Base-by-base conservation (phyloP, 2,329 filamentous ascomycete genomes). In the Neopestalotiopsis sp. region DNA sequence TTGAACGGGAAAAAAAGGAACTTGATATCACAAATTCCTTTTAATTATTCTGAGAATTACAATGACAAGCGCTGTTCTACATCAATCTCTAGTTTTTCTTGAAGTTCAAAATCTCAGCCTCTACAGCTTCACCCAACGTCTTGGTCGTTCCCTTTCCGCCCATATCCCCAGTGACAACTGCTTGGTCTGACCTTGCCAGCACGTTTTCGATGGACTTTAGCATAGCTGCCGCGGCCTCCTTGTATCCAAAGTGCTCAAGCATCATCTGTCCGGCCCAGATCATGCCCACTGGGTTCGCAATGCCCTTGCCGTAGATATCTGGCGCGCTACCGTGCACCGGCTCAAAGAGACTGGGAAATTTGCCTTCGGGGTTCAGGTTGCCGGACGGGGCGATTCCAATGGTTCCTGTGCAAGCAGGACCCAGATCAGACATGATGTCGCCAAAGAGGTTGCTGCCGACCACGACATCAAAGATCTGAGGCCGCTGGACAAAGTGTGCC, bases 181-280 rank as follows among this genome's bases (percentile, higher is more conserved):
- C 85, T 30, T 81, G 75, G 20, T 86, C 86, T 10, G 86, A 88
- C 14, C 72, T 68, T 2, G 68, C 76, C 14, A 80, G 70, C 13
- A 78, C 77, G 7, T 69, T 71, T 69, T 78, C 76, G 28, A 79
- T 73, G 1, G 77, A 74, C 38, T 49, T 69, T 2, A 79, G 69
- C 12, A 79, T 69, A 58, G 80, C 79, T 68, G 87, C 84, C 0
- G 89, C 87, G 0, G 88, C 89, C 3, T 85, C 81, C 42, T 86
- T 83, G 69, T 89, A 81, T 0, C 89, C 89, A n/a, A 92, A 77
- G 85, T 90, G 91, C 56, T 85, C 80, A 13, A 91, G 82, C 87
- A 93, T 89, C 82, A 92, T 91, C 5, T 90, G 89, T 0, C 88
- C 90, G 0, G 89, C 90, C 91, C 90, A 92, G 76, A 92, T 91